Base-by-base conservation (phyloP, 352 stramenopile species). In the Phytophthora vignae region DNA sequence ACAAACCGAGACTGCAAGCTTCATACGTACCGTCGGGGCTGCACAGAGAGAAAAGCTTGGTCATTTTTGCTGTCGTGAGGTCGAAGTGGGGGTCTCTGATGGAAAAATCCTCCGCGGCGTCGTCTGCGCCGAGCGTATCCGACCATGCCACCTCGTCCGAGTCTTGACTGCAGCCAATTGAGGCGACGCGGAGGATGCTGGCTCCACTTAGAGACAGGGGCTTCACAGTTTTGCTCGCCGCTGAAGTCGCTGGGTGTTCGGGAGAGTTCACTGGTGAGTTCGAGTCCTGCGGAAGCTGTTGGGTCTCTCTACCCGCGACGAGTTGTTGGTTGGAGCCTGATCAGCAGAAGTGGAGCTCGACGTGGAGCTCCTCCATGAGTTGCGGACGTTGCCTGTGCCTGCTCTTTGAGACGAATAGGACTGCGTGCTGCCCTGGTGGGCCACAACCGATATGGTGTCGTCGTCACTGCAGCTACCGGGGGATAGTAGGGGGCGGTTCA, bases 21-120 rank as follows among this genome's bases (percentile, higher is more conserved):
- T 59, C 6, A 19, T 6, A 54, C 61, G 61, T 29, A 88, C 81
- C 69, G 53, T 91, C 70, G 3, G 80, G 82, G 1, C 79, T 63
- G 55, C 87, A 90, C 10, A 80, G 62, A 17, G 69, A 78, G 55
- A 91, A 91, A 54, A 91, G 70, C 70, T 60, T 67, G 48, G 33
- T 57, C 44, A 67, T 67, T 53, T 67, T 60, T 14, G 46, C 31
- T 31, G 31, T 54, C n/a, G 48, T 67, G 21, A 67, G 60, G 15
- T 67, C 60, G 21, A 60, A 67, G 21, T 67, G 48, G 3, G 60
- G 60, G 12, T 67, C 49, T 19, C 36, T 27, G 38, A 67, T 67
- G 19, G 60, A 67, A 42, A 54, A 57, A n/a, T 67, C 36, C 8
- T 60, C 49, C 22, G 52, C 60, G 15, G 33, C 22, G 9, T 66